Evolutionary conservation across 2,329 filamentous ascomycete genomes (phyloP).

Genomic region (Phoma sp.): DNA sequence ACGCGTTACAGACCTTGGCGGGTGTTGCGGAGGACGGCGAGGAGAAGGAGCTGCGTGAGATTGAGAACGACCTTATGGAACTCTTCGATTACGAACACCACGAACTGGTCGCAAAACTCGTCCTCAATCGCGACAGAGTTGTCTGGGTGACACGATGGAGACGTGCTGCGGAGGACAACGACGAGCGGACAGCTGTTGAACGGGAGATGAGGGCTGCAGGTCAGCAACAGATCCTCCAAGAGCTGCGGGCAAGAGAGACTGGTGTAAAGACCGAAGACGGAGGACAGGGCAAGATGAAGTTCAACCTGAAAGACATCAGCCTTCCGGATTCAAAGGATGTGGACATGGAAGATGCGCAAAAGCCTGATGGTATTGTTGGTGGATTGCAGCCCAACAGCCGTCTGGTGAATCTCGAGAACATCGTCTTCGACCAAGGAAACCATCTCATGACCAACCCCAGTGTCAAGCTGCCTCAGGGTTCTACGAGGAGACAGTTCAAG

Average conservation of each 20-base stretch:
- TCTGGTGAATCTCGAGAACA: slow-evolving; percentile 91
- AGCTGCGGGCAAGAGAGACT: slow-evolving; percentile 77
- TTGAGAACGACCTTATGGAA: slow-evolving; percentile 98
- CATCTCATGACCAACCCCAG: slow-evolving; percentile 99
- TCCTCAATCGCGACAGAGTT: slow-evolving; percentile 90
- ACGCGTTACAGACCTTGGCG: slow-evolving; percentile 82
- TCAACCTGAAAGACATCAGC: slow-evolving; percentile 86
- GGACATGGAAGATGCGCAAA: slow-evolving; percentile 47
- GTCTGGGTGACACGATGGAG: slow-evolving; percentile 94
- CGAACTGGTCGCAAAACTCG: slow-evolving; percentile 87
- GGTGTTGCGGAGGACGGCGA: slow-evolving; percentile 78
- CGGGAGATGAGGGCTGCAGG: slow-evolving; percentile 91
- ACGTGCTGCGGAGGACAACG: slow-evolving; percentile 77
- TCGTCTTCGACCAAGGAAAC: slow-evolving; percentile 97
- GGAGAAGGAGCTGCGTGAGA: slow-evolving; percentile 86
- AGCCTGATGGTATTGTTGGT: slow-evolving; percentile 68
- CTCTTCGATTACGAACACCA: slow-evolving; percentile 97
- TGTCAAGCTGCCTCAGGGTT: slow-evolving; percentile 90
- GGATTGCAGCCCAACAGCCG: slow-evolving; percentile 88
- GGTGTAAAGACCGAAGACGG: slow-evolving; percentile 62
- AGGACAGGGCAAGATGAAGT: slow-evolving; percentile 80
- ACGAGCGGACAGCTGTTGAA: slow-evolving; percentile 77
- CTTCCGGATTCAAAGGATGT: slow-evolving; percentile 66
- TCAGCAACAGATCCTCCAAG: slow-evolving; percentile 83
- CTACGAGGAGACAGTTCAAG: slow-evolving; percentile 94